Percentiles rank a stretch among this genome's conserved stretches.
phyloP scores from a whole-genome alignment of 495 filamentous ascomycete genomes.

The Astrothelium subdiscretum region DNA sequence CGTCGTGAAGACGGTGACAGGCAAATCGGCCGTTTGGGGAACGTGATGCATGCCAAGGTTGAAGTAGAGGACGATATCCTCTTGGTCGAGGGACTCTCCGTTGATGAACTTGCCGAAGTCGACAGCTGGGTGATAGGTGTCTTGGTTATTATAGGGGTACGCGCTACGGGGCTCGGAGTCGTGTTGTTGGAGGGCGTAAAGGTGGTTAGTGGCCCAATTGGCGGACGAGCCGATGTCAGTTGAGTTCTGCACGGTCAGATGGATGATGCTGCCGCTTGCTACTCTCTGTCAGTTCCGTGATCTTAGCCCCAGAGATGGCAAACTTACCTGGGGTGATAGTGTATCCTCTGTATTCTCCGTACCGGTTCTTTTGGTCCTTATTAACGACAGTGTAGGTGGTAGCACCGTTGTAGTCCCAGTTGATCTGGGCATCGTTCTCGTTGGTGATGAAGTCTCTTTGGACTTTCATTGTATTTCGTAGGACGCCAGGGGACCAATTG shows the following conservation, averaged over 20 bases:
- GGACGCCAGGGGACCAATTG: conserved; percentile 36
- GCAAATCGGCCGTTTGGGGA: conserved; percentile 43
- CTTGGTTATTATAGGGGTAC: conserved; percentile 37
- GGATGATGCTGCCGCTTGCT: conserved; percentile 26
- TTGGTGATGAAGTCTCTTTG: conserved; percentile 32
- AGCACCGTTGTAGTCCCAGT: conserved; percentile 40
- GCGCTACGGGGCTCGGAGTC: conserved; percentile 41
- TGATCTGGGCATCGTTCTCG: conserved; percentile 38
- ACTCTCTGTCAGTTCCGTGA: neutral
- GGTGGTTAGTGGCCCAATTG: conserved; percentile 37
- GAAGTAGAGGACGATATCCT: conserved; percentile 45
- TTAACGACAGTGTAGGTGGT: conserved; percentile 43
- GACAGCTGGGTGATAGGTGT: conserved; percentile 38
- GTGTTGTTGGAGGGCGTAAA: conserved; percentile 40
- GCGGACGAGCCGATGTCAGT: conserved; percentile 36
- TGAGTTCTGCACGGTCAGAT: conserved; percentile 39
- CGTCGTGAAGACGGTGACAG: conserved; percentile 29
- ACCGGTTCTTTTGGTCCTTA: conserved; percentile 38
- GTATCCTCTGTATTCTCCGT: conserved; percentile 46
- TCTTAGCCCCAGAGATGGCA: neutral
- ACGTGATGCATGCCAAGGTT: conserved; percentile 50
- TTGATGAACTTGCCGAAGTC: conserved; percentile 46
- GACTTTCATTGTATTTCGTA: conserved; percentile 45
- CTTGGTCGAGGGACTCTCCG: conserved; percentile 39
- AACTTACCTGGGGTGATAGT: conserved; percentile 32